Evolutionary conservation across 768 basidiomycete genomes (phyloP).

Genomic region (Sarcomyxa edulis): DNA sequence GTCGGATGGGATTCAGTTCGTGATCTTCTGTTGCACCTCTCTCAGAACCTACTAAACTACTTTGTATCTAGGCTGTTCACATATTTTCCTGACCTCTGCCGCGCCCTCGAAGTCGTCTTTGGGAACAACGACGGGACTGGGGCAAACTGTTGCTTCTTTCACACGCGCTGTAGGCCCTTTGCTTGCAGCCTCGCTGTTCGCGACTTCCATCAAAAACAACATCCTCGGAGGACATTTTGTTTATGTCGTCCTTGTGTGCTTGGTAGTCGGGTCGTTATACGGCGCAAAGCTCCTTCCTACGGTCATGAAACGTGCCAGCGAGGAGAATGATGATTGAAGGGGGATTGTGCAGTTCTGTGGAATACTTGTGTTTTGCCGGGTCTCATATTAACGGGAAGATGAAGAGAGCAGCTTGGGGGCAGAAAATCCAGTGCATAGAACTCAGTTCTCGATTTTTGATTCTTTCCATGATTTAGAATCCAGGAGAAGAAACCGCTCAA

Average conservation of each 20-base stretch:
- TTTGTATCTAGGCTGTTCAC: slow-evolving; percentile 3
- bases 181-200: slow-evolving; percentile 36
- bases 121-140: slow-evolving; percentile 4
- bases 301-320: no score
- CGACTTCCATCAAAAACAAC: slow-evolving; percentile 29
- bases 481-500: no score
- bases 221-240: slow-evolving; percentile 33
- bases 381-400: no score
- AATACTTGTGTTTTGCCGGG: no score
- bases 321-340: no score
- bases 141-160: slow-evolving; percentile 26
- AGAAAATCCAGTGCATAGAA: no score
- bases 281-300: no score
- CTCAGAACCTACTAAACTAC: neutral
- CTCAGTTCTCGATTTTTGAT: no score
- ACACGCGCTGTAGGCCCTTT: slow-evolving; percentile 32
- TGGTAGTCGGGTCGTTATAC: no score
- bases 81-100: neutral
- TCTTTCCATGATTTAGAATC: no score
- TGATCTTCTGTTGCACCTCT: neutral
- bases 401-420: no score
- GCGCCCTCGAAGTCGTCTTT: neutral
- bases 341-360: no score
- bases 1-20: slow-evolving; percentile 4
- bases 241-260: slow-evolving; percentile 21